Evolutionary conservation across 2,329 filamentous ascomycete genomes (phyloP).

Genomic region (Tympanopsis confertula): DNA sequence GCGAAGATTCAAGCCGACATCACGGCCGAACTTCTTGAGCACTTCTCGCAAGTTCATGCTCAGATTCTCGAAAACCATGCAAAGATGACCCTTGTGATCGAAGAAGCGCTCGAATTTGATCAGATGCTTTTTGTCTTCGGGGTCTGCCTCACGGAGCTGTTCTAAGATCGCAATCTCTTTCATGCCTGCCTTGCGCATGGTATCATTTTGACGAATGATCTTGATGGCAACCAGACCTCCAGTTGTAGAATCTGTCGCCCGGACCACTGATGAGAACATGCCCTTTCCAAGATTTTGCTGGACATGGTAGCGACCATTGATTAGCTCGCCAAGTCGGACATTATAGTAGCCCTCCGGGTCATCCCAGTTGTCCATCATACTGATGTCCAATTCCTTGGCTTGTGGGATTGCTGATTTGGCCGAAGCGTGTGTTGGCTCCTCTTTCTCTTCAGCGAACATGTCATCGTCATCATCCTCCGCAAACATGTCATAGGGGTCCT

Average conservation of each 20-base stretch:
- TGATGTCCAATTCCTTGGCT: conserved; percentile 46
- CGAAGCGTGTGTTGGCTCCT: conserved; percentile 39
- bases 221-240: conserved; percentile 84
- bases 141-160: conserved; percentile 74
- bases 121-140: conserved; percentile 81
- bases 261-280: conserved; percentile 93
- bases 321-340: conserved; percentile 78
- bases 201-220: conserved; percentile 93
- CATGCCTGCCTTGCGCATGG: conserved; percentile 78
- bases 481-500: conserved; percentile 34
- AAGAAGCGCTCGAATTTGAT: conserved; percentile 80
- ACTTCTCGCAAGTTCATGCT: conserved; percentile 89
- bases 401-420: conserved; percentile 28
- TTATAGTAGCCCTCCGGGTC: conserved; percentile 96
- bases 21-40: conserved; percentile 87
- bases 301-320: conserved; percentile 82
- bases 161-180: conserved; percentile 90
- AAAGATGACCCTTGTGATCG: conserved; percentile 88
- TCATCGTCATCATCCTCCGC: conserved; percentile 66
- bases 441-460: conserved; percentile 81
- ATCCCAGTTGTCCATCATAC: conserved; percentile 80
- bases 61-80: conserved; percentile 93
- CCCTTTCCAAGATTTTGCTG: conserved; percentile 80
- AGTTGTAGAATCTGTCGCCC: conserved; percentile 66
- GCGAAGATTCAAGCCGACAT: conserved; percentile 79